Conservation (phyloP, 148 eudicot genomes). For the Vaccinium darrowii region DNA sequence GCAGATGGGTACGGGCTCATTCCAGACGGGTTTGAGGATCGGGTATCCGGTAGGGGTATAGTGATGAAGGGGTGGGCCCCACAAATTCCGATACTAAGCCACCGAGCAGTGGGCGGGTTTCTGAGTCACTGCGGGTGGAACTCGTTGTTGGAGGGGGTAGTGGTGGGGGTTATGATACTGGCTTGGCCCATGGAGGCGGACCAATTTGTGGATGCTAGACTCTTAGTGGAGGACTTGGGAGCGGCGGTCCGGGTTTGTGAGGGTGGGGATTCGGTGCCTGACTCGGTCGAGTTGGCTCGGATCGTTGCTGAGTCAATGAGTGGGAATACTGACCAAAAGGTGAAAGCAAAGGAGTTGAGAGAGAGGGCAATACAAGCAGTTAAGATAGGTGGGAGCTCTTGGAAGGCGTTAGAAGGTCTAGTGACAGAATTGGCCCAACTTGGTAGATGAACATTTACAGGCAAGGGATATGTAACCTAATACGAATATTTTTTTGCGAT, state of each 20-base stretch:
- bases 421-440: conserved; percentile 34
- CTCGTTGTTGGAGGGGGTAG: conserved; percentile 55
- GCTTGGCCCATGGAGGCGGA: conserved; percentile 79
- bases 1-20: conserved; percentile 22
- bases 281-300: conserved; percentile 38
- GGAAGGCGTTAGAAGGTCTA: conserved; percentile 33
- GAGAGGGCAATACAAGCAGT: conserved; percentile 44
- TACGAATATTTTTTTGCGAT: not conserved
- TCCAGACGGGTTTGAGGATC: conserved; percentile 34
- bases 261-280: conserved; percentile 50
- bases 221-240: conserved; percentile 51
- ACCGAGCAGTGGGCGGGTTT: conserved; percentile 55
- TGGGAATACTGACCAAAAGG: conserved; percentile 26
- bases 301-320: conserved; percentile 34
- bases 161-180: conserved; percentile 53
- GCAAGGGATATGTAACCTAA: not conserved
- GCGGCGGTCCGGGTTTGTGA: conserved; percentile 39
- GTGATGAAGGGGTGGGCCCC: conserved; percentile 60
- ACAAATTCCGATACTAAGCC: conserved; percentile 47
- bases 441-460: not conserved
- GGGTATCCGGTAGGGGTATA: conserved; percentile 37
- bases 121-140: conserved; percentile 77
- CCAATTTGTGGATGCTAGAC: conserved; percentile 49
- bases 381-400: conserved; percentile 42
- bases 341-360: conserved; percentile 38